Base-by-base conservation (phyloP, 306 rosid species). In the Prunus kanzakura region DNA sequence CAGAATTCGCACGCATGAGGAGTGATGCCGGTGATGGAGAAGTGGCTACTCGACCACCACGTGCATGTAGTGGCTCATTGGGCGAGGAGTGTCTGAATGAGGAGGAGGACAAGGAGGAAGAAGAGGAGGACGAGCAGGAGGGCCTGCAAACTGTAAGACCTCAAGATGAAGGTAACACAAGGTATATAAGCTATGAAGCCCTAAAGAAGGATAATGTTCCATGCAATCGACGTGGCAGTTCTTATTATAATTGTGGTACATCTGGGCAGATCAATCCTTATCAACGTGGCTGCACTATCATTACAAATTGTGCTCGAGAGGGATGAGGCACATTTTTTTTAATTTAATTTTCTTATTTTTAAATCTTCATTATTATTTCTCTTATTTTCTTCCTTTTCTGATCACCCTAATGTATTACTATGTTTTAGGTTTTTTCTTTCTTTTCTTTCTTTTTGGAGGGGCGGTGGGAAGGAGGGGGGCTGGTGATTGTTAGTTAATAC, bases 151-250 rank as follows among this genome's bases (percentile, higher is more conserved):
- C 38, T 32, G 38, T 32, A 32, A 32, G 38, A 32, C 7, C 38
- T 32, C 38, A 32, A 5, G 38, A 32, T 5, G 38, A 32, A 32
- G 38, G 38, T 32, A 51, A 4, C 64, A 57, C 69, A 50, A 57
- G 73, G 50, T 78, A 62, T 51, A 72, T 78, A 71, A 78, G 82
- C 77, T 78, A 78, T 18, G 82, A 58, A 3, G 72, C 77, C 14
- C 72, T 78, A 71, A 54, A 71, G 72, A 30, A 72, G 71, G 47
- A 78, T 58, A 71, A 70, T 10, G 71, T 63, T 30, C 82, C 82
- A 14, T 78, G 78, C 57, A 14, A 68, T 16, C 69, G 45, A 32
- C 74, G 77, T 12, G 82, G 82, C 13, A 74, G 50, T 14, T 78
- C 82, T 19, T 78, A 78, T 60, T 78, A 78, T 70, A 78, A 72